A percentile compares a stretch with the other conserved stretches of the same genome.
These are phyloP conservation scores for Arabidopsis lyrata DNA, from an alignment of 441 rosid genomes.

Conservation along the genomic window DNA sequence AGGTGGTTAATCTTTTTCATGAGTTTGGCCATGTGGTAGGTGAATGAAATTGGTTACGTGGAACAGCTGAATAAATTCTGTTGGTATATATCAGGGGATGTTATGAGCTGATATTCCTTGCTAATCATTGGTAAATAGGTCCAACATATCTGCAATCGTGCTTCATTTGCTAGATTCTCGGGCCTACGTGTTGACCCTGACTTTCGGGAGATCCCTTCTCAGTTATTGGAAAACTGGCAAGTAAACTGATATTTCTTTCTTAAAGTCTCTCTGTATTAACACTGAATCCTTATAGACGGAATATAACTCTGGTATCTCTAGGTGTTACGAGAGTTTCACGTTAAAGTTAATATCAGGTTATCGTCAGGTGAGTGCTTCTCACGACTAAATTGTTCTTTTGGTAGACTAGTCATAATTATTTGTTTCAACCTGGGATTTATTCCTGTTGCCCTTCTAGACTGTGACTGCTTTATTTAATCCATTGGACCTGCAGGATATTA, in stretches of 20 bases:
- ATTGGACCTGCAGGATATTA: slow-evolving; percentile 70
- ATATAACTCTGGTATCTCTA: slow-evolving; percentile 48
- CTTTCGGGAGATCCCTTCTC: slow-evolving; percentile 93
- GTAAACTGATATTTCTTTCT: slow-evolving; percentile 34
- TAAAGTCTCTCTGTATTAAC: slow-evolving; percentile 17
- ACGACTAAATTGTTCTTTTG: slow-evolving; percentile 3
- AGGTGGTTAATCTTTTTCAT: slow-evolving; percentile 91
- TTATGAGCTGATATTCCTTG: slow-evolving; percentile 28
- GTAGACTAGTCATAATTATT: background rate
- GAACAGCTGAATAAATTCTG: slow-evolving; percentile 20
- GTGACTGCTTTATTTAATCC: slow-evolving; percentile 19
- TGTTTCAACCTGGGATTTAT: background rate
- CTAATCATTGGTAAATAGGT: slow-evolving; percentile 59
- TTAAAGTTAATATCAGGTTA: slow-evolving; percentile 95
- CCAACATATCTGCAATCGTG: slow-evolving; percentile 90
- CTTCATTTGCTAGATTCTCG: slow-evolving; percentile 87
- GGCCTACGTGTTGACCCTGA: slow-evolving; percentile 90
- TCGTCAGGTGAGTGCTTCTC: slow-evolving; percentile 70
- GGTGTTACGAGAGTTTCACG: slow-evolving; percentile 92
- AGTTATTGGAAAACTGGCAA: slow-evolving; percentile 84
- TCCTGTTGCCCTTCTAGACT: slow-evolving; percentile 6
- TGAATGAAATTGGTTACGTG: slow-evolving; percentile 19
- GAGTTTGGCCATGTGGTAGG: slow-evolving; percentile 98
- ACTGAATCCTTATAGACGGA: slow-evolving; percentile 25
- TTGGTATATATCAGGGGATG: slow-evolving; percentile 5